These are phyloP conservation scores for Hypomyces perniciosus DNA, from an alignment of 2,329 filamentous ascomycete species.

Conservation along the genomic window DNA sequence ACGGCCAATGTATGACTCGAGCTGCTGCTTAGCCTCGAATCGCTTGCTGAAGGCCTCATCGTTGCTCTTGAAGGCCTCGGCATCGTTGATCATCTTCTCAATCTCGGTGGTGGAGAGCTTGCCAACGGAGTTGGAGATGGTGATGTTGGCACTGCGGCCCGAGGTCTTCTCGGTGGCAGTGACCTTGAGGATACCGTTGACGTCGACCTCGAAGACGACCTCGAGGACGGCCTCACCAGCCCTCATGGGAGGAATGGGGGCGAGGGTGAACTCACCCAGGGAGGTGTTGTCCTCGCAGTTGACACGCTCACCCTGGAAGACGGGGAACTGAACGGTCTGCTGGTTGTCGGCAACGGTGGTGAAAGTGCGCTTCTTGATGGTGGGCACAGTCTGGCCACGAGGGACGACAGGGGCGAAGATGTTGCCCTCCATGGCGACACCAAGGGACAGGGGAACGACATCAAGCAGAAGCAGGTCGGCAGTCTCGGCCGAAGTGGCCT, in stretches of 20 bases:
- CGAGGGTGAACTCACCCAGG: constrained; percentile 92
- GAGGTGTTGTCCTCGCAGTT: constrained; percentile 99
- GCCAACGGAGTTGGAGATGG: constrained; percentile 98
- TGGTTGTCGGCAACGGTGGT: constrained; percentile 77
- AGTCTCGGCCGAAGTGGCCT: constrained; percentile 93
- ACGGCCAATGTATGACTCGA: constrained; percentile 97
- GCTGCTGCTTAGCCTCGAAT: constrained; percentile 98
- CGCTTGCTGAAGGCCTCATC: constrained; percentile 99
- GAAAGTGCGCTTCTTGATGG: constrained; percentile 81
- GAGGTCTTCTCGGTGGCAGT: constrained; percentile 99
- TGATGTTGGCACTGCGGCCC: constrained; percentile 97
- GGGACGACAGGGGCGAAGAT: constrained; percentile 94
- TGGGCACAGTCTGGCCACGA: constrained; percentile 70
- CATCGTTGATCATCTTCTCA: constrained; percentile 95
- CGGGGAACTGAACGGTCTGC: constrained; percentile 69
- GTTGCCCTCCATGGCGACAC: constrained; percentile 99
- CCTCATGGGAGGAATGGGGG: constrained; percentile 80
- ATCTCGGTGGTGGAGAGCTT: constrained; percentile 95
- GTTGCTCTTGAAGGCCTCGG: constrained; percentile 96
- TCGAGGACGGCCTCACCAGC: constrained; percentile 96
- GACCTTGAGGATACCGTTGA: constrained; percentile 99
- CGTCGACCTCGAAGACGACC: constrained; percentile 98
- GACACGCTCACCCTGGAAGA: constrained; percentile 93
- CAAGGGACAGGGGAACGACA: constrained; percentile 91
- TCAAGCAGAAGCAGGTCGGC: constrained; percentile 92